These are phyloP conservation scores for Boletellus dicymbophilus DNA, from an alignment of 1,284 basidiomycete genomes.

Conservation along the genomic window DNA sequence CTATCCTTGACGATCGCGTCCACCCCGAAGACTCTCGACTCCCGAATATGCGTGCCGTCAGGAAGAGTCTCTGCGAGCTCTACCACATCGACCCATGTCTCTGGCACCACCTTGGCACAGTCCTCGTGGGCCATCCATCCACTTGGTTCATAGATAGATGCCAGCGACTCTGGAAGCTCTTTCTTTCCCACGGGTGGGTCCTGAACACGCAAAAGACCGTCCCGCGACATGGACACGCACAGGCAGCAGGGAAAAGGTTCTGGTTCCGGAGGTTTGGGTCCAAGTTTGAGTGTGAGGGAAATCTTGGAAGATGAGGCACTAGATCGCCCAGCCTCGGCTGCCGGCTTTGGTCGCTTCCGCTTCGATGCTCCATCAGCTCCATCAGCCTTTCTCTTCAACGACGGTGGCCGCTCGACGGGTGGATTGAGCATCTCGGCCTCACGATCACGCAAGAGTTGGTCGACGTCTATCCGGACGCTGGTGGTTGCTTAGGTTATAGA, in stretches of 20 bases:
- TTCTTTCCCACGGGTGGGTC: constrained; percentile 60
- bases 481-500: constrained; percentile 4
- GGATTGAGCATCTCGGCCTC: constrained; percentile 43
- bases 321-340: constrained; percentile 2
- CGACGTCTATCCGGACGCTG: constrained; percentile 92
- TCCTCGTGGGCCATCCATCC: constrained; percentile 73
- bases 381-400: constrained; percentile 42
- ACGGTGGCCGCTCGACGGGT: constrained; percentile 21
- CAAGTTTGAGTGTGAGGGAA: constrained; percentile 60
- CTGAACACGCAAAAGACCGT: constrained; percentile 68
- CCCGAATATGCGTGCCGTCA: constrained; percentile 41
- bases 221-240: constrained; percentile 63
- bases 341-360: constrained; percentile 36
- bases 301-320: constrained; percentile 16
- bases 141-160: constrained; percentile 35
- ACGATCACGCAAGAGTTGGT: constrained; percentile 71
- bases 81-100: constrained; percentile 81
- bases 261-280: constrained; percentile 56
- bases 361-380: constrained; percentile 24
- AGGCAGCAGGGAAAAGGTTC: constrained; percentile 77
- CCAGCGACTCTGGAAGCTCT: constrained; percentile 42
- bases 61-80: constrained; percentile 35
- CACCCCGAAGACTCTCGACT: constrained; percentile 75
- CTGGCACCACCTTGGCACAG: constrained; percentile 80
- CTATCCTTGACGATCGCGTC: constrained; percentile 86